These are phyloP conservation scores for Craspedostauros australis DNA, from an alignment of 108 stramenopile genomes.

Conservation along the genomic window DNA sequence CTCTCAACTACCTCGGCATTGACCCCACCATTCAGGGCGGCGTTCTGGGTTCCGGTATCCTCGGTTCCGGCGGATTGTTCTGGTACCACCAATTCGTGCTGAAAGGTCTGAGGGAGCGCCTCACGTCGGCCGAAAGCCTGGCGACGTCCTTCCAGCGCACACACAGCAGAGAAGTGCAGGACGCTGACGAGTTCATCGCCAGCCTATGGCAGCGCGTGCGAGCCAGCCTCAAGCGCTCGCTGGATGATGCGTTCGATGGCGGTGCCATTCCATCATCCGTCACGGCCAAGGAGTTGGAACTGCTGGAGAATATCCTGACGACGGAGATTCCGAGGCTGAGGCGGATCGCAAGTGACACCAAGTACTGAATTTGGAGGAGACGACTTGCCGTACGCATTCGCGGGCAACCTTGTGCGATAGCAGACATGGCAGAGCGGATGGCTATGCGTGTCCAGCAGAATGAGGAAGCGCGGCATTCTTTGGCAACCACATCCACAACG, in stretches of 20 bases:
- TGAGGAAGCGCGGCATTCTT: too few species aligned
- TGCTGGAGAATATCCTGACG: slow-evolving; percentile 75
- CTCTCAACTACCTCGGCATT: slow-evolving; percentile 14
- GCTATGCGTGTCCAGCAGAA: too few species aligned
- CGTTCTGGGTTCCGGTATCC: slow-evolving; percentile 53
- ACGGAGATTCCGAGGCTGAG: slow-evolving; percentile 79
- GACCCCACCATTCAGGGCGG: slow-evolving; percentile 37
- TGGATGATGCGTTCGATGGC: slow-evolving; percentile 49
- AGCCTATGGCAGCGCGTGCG: slow-evolving; percentile 84
- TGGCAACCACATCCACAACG: too few species aligned
- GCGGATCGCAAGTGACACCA: slow-evolving; percentile 43
- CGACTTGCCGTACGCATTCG: too few species aligned
- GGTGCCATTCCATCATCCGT: slow-evolving; percentile 26
- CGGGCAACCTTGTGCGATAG: too few species aligned
- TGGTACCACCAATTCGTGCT: slow-evolving; percentile 71
- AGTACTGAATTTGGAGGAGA: too few species aligned
- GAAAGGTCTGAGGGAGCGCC: slow-evolving; percentile 47
- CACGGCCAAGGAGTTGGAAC: slow-evolving; percentile 42
- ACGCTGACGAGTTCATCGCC: slow-evolving; percentile 85
- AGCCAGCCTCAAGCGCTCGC: slow-evolving; percentile 47
- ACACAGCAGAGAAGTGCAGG: slow-evolving; percentile 74
- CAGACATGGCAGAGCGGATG: too few species aligned
- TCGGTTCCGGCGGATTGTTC: slow-evolving; percentile 67
- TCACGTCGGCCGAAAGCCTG: slow-evolving; percentile 54
- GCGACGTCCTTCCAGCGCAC: slow-evolving; percentile 64